Evolutionary conservation across 2,329 filamentous ascomycete genomes (phyloP).

Genomic region (Neonectria hederae): DNA sequence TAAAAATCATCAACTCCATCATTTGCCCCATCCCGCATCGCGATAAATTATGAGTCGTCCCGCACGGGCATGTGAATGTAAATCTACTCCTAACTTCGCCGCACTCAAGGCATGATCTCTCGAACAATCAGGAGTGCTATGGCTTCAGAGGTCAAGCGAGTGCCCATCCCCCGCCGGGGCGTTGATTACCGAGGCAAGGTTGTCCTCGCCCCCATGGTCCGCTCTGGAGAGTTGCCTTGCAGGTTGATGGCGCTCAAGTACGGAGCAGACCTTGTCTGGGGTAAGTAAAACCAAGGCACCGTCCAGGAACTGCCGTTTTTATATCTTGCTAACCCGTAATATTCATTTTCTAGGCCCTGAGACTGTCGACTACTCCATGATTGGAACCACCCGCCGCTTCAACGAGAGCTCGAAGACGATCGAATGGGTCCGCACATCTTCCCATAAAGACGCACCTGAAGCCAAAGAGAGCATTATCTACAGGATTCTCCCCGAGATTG

Average conservation of each 20-base stretch:
- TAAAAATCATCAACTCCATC: constrained; percentile 21
- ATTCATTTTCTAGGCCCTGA: constrained; percentile 84
- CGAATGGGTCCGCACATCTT: constrained; percentile 83
- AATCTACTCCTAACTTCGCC: constrained; percentile 10
- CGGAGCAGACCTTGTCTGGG: constrained; percentile 97
- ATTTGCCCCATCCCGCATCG: constrained; percentile 29
- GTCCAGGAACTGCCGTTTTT: not conserved
- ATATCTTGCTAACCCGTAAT: constrained; percentile 18
- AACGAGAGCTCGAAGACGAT: constrained; percentile 82
- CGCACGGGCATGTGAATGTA: constrained; percentile 23
- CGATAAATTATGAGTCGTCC: constrained; percentile 28
- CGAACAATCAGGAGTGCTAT: constrained; percentile 61
- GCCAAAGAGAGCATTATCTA: constrained; percentile 78
- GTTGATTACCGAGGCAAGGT: constrained; percentile 95
- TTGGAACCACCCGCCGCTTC: constrained; percentile 81
- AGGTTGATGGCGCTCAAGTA: constrained; percentile 91
- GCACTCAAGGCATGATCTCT: constrained; percentile 44
- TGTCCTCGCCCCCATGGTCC: constrained; percentile 97
- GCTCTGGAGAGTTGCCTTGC: constrained; percentile 94
- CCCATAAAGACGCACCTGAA: constrained; percentile 68
- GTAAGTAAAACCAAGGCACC: constrained; percentile 55
- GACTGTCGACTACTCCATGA: constrained; percentile 90
- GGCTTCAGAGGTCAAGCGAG: constrained; percentile 68
- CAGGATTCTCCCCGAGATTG: constrained; percentile 80
- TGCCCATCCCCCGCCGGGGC: constrained; percentile 86